A percentile compares a stretch with the other conserved stretches of the same genome.
Conservation (phyloP, 2,329 filamentous ascomycete species). For the Parafenestella ontariensis region DNA sequence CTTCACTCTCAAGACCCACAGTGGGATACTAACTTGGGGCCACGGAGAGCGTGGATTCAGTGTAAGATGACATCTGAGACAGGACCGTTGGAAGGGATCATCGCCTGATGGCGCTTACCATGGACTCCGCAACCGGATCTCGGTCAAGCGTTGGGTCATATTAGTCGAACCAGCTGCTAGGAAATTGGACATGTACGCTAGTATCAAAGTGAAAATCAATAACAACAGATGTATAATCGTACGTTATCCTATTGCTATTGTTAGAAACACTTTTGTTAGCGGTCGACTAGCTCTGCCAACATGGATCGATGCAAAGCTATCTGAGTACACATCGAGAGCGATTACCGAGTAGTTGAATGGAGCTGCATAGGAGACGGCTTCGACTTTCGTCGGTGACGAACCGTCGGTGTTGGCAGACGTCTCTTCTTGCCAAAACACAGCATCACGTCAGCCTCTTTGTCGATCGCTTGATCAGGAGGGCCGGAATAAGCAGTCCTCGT, state of each 20-base stretch:
- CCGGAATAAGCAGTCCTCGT: slow-evolving; percentile 35
- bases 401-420: slow-evolving; percentile 39
- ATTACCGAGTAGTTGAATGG: neutral
- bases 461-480: slow-evolving; percentile 29
- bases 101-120: neutral
- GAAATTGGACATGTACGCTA: slow-evolving; percentile 7
- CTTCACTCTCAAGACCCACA: neutral
- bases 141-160: slow-evolving; percentile 13
- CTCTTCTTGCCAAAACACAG: slow-evolving; percentile 29
- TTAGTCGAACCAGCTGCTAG: slow-evolving; percentile 21
- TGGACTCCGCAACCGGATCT: slow-evolving; percentile 7
- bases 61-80: neutral
- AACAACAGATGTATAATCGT: neutral
- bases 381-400: slow-evolving; percentile 24
- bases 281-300: slow-evolving; percentile 2
- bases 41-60: neutral
- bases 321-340: neutral
- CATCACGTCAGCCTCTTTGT: slow-evolving; percentile 33
- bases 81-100: neutral
- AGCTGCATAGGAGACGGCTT: slow-evolving; percentile 1
- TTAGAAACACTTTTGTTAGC: neutral
- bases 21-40: neutral
- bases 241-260: neutral
- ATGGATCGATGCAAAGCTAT: slow-evolving; percentile 1
- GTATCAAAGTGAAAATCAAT: neutral